phyloP scores from a whole-genome alignment of 331 rosid species.

The Pyracantha coccinea region DNA sequence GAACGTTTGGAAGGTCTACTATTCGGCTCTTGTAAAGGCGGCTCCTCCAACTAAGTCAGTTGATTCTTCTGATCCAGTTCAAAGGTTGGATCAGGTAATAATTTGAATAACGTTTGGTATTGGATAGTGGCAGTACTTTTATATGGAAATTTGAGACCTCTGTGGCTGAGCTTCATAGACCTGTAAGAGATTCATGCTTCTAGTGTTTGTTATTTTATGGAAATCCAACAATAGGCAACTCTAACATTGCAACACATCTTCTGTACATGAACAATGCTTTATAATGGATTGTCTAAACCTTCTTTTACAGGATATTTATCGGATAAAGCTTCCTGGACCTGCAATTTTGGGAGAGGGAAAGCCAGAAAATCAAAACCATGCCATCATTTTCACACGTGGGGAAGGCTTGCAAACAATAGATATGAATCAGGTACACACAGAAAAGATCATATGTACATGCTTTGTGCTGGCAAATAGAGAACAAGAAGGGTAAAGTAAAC shows the following conservation, averaged over 20 bases:
- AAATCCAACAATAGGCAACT: not conserved
- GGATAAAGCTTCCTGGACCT: slow-evolving; percentile 93
- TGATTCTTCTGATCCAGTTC: slow-evolving; percentile 75
- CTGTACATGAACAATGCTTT: not conserved
- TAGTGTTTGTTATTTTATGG: not conserved
- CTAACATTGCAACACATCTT: not conserved
- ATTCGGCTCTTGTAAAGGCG: slow-evolving; percentile 84
- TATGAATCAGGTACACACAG: slow-evolving; percentile 78
- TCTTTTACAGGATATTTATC: slow-evolving; percentile 58
- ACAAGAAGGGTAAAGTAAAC: no score
- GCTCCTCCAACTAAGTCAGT: slow-evolving; percentile 60
- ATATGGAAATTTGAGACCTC: not conserved
- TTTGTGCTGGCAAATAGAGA: not conserved
- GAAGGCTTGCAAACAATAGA: slow-evolving; percentile 97
- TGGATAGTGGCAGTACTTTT: not conserved
- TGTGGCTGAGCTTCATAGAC: not conserved
- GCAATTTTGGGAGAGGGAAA: slow-evolving; percentile 93
- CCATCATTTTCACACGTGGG: slow-evolving; percentile 96
- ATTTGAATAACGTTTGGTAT: slow-evolving; percentile 13
- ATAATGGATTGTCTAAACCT: slow-evolving; percentile 16
- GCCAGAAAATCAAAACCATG: slow-evolving; percentile 99
- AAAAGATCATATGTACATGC: not conserved
- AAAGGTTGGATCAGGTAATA: slow-evolving; percentile 76
- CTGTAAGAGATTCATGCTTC: not conserved
- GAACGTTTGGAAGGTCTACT: slow-evolving; percentile 61